These are phyloP conservation scores for Aegilops longissima DNA, from an alignment of 176 grass and related monocot genomes.

Conservation along the genomic window DNA sequence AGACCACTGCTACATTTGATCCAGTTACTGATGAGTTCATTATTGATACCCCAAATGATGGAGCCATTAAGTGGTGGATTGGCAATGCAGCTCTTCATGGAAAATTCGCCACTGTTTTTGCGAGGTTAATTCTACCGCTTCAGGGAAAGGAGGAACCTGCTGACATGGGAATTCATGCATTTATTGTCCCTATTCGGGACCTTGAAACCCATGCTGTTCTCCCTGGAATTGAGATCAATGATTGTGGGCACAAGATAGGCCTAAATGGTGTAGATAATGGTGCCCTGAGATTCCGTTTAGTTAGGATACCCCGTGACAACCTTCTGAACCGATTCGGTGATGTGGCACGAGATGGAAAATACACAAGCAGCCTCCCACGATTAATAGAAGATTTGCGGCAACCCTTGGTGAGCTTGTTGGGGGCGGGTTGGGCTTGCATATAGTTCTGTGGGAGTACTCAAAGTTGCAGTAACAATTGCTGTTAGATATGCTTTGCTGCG, in stretches of 20 bases:
- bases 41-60: constrained; percentile 92
- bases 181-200: constrained; percentile 87
- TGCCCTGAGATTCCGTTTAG: constrained; percentile 70
- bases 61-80: constrained; percentile 99
- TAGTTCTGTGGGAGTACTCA: constrained; percentile 78
- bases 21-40: constrained; percentile 89
- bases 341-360: constrained; percentile 87
- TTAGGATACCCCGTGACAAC: constrained; percentile 92
- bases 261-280: constrained; percentile 98
- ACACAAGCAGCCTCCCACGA: constrained; percentile 84
- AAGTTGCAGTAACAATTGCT: constrained; percentile 84
- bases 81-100: constrained; percentile 91
- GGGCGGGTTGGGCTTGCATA: constrained; percentile 85
- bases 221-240: constrained; percentile 92
- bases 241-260: constrained; percentile 97
- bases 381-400: constrained; percentile 95
- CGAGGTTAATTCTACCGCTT: constrained; percentile 83
- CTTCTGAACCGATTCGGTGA: constrained; percentile 97
- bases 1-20: constrained; percentile 99
- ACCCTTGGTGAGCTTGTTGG: constrained; percentile 96
- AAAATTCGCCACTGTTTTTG: constrained; percentile 94
- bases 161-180: constrained; percentile 96
- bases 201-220: constrained; percentile 76
- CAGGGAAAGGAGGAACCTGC: constrained; percentile 73
- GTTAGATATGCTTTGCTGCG: constrained; percentile 91